These are phyloP conservation scores for Xanthoconium separans DNA, from an alignment of 1,284 basidiomycete genomes.

Conservation along the genomic window DNA sequence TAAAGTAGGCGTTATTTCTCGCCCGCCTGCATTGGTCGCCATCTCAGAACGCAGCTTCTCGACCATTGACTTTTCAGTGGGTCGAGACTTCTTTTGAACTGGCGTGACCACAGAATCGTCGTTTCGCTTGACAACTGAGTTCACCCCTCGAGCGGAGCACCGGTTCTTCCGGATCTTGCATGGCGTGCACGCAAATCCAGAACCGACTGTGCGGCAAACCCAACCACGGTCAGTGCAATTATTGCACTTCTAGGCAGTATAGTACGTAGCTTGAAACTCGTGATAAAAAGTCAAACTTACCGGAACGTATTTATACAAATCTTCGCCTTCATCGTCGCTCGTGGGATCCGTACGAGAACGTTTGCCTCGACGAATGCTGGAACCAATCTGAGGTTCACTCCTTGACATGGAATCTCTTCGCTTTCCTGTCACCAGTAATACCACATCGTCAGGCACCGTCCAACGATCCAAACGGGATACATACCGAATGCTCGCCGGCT, in stretches of 20 bases:
- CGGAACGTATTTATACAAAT: neutral
- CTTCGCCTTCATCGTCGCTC: neutral
- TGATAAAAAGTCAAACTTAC: neutral
- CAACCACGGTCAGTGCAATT: neutral
- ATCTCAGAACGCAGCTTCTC: neutral
- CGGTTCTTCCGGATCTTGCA: neutral
- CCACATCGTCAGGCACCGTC: neutral
- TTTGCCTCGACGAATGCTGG: neutral
- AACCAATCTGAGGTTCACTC: neutral
- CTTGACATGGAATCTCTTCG: neutral
- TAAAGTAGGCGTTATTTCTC: neutral
- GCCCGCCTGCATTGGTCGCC: neutral
- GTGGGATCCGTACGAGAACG: neutral
- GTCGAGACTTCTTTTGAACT: neutral
- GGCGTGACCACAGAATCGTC: neutral
- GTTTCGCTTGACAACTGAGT: neutral
- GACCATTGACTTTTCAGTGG: neutral
- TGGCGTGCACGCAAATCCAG: neutral
- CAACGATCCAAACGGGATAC: neutral
- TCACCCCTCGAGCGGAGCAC: constrained; percentile 1
- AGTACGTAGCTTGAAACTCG: neutral
- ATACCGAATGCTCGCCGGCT: neutral
- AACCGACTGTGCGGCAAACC: neutral
- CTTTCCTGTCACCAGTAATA: neutral
- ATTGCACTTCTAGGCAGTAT: neutral